Evolutionary conservation across 2,329 filamentous ascomycete genomes (phyloP), one percentile per base, ranked within the genome.

Genomic region (Fusarium sp.): DNA sequence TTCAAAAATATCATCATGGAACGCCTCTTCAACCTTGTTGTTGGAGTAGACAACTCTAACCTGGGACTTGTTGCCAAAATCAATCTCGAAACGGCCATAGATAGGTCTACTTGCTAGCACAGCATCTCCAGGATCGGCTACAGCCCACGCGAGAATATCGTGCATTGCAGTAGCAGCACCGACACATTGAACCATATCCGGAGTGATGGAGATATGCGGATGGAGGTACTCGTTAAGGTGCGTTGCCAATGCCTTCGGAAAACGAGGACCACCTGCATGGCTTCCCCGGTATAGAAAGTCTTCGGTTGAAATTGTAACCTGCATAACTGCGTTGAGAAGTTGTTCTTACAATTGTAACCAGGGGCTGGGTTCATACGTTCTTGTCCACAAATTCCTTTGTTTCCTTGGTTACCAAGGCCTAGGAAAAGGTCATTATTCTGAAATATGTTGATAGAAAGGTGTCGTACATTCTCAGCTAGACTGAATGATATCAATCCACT

Each of bases 21-120:
- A 83, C 7, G 74, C 76, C 3, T 83, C 80, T 4, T 77, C 74
- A 12, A 81, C 80, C 50, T 81, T 76, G 0, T 78, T 77, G 4
- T 80, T 78, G 10, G 77, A 80, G 40, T 85, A 85, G 0, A 85
- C 77, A 0, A 86, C 77, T 10, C 74, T 72, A 4, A 80, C 74
- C 1, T 79, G 77, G 1, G 81, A 76, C 39, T 82, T 78, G 24
- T 82, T 76, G 1, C 77, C 76, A 32, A 86, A 81, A 62, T 86
- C 84, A 4, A 80, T 74, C 36, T 83, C 78, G 56, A 86, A 85
- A 3, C 81, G 80, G 6, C 83, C 83, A 51, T 86, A 86, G 7
- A 80, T 74, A 2, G 81, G 81, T 2, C 77, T 71, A 30, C 77
- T 79, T 3, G 77, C 71, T 12, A 83, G 64, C n/a, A 83, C 74